These are phyloP conservation scores for Paracorniculantispora psalliotae DNA, from an alignment of 2,329 filamentous ascomycete genomes.

Conservation along the genomic window DNA sequence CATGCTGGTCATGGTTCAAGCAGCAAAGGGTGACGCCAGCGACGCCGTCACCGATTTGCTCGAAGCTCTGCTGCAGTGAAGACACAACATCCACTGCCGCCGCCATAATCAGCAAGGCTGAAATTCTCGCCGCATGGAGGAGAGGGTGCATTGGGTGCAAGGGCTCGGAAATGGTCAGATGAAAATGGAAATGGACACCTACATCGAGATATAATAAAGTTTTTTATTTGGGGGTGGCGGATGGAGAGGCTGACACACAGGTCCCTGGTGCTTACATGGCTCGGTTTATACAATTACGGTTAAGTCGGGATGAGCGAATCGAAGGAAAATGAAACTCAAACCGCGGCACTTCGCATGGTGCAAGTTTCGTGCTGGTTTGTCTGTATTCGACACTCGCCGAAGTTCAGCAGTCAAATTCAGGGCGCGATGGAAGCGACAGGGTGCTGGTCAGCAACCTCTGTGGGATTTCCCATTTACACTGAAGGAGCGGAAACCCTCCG, in stretches of 20 bases:
- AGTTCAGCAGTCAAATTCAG: background rate
- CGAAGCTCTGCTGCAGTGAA: background rate
- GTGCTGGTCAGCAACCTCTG: background rate
- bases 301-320: background rate
- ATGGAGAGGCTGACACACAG: background rate
- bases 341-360: too few species aligned
- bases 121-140: too few species aligned
- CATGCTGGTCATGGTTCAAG: constrained; percentile 1
- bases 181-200: too few species aligned
- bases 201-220: too few species aligned
- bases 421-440: background rate
- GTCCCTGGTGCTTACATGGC: background rate
- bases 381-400: background rate
- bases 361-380: background rate
- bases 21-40: background rate
- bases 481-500: background rate
- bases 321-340: too few species aligned
- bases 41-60: background rate
- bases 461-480: background rate
- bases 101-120: too few species aligned
- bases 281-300: background rate
- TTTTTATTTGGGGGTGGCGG: too few species aligned
- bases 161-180: too few species aligned
- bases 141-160: too few species aligned
- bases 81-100: too few species aligned